Conservation (phyloP, 306 rosid genomes). For the Castanea crenata region DNA sequence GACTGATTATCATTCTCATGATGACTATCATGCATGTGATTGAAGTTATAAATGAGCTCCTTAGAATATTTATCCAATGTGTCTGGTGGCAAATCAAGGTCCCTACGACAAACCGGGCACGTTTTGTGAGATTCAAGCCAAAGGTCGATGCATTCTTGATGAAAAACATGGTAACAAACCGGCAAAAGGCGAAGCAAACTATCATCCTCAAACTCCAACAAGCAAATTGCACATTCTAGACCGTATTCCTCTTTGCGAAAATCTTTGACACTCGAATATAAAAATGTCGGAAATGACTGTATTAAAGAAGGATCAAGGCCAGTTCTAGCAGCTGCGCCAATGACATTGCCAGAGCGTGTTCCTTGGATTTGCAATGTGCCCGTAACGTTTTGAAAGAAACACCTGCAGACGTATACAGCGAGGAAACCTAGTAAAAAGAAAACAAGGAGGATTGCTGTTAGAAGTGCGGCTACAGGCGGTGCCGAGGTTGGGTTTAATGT, state of each 20-base stretch:
- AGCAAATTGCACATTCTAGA: constrained; percentile 67
- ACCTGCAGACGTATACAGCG: constrained; percentile 46
- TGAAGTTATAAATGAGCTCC: background rate
- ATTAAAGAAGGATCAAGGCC: constrained; percentile 59
- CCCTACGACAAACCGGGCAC: constrained; percentile 72
- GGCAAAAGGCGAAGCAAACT: constrained; percentile 55
- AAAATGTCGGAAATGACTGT: constrained; percentile 53
- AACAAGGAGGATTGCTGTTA: constrained; percentile 44
- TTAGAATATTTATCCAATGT: constrained; percentile 4
- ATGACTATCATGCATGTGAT: background rate
- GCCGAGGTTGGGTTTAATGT: background rate
- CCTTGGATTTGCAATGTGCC: constrained; percentile 32
- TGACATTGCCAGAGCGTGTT: constrained; percentile 27
- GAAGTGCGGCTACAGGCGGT: constrained; percentile 37
- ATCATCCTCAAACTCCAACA: constrained; percentile 57
- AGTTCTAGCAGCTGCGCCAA: constrained; percentile 1
- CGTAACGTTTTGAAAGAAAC: constrained; percentile 27
- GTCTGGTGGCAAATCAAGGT: constrained; percentile 33
- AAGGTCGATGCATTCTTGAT: constrained; percentile 71
- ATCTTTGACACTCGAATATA: constrained; percentile 52
- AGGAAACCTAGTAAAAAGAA: constrained; percentile 51
- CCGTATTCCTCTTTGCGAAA: constrained; percentile 36
- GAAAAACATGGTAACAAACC: constrained; percentile 70
- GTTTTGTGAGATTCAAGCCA: constrained; percentile 74
- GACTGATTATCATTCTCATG: background rate